A percentile compares a stretch with the other conserved stretches of the same genome.
These are phyloP conservation scores for Aaosphaeria arxii DNA, from an alignment of 2,329 filamentous ascomycete genomes.

Conservation along the genomic window DNA sequence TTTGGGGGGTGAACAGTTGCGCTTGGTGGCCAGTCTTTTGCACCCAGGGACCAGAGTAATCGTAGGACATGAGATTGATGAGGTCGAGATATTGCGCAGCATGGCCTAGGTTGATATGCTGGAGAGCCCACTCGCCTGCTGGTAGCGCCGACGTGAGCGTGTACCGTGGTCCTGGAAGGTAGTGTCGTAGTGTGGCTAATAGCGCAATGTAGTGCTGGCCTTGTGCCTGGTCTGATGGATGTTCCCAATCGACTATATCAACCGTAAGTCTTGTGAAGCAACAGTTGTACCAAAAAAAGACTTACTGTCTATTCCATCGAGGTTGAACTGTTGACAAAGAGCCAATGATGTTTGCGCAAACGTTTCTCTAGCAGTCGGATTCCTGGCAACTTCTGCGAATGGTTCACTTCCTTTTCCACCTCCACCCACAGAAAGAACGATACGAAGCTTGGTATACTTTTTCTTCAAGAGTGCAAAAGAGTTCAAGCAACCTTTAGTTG, in stretches of 20 bases:
- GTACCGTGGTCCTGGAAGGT: slow-evolving; percentile 67
- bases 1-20: slow-evolving; percentile 63
- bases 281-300: slow-evolving; percentile 1
- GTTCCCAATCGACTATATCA: slow-evolving; percentile 72
- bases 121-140: slow-evolving; percentile 62
- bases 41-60: slow-evolving; percentile 73
- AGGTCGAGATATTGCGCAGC: slow-evolving; percentile 68
- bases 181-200: slow-evolving; percentile 62
- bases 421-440: slow-evolving; percentile 77
- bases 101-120: slow-evolving; percentile 64
- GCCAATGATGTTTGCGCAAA: slow-evolving; percentile 67
- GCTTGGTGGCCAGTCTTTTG: slow-evolving; percentile 69
- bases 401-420: slow-evolving; percentile 64
- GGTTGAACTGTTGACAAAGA: slow-evolving; percentile 67
- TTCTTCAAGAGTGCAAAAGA: slow-evolving; percentile 72
- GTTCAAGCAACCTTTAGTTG: slow-evolving; percentile 56
- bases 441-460: slow-evolving; percentile 66
- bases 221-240: slow-evolving; percentile 64
- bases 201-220: slow-evolving; percentile 69
- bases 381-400: slow-evolving; percentile 66
- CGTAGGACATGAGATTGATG: slow-evolving; percentile 78
- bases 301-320: slow-evolving; percentile 76
- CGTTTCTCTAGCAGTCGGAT: slow-evolving; percentile 59
- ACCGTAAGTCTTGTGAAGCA: slow-evolving; percentile 7
- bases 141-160: slow-evolving; percentile 71